Evolutionary conservation across 192 early-diverging fungal genomes (phyloP).

Genomic region (Podila verticillata): DNA sequence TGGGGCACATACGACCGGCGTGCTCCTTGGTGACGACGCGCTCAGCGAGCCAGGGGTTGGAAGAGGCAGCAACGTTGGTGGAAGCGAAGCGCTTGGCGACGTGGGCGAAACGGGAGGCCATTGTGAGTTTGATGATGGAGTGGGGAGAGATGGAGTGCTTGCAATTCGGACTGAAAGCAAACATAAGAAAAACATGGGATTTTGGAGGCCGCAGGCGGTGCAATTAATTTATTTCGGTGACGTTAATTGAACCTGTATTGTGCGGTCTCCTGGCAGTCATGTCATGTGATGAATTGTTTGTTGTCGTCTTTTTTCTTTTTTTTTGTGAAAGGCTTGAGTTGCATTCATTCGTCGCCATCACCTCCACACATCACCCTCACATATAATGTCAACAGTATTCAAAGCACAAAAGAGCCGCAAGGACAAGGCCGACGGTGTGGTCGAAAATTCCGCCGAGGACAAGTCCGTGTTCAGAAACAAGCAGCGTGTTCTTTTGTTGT

Average conservation of each 20-base stretch:
- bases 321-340: neutral
- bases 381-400: constrained; percentile 43
- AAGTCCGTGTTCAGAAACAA: constrained; percentile 78
- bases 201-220: neutral
- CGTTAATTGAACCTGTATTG: neutral
- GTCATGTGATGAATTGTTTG: neutral
- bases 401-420: constrained; percentile 40
- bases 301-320: constrained; percentile 14
- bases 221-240: neutral
- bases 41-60: constrained; percentile 52
- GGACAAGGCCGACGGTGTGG: constrained; percentile 42
- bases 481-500: constrained; percentile 88
- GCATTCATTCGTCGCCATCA: constrained; percentile 3
- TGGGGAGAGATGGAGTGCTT: neutral
- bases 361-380: neutral
- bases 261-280: neutral
- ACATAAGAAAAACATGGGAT: neutral
- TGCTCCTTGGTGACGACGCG: constrained; percentile 47
- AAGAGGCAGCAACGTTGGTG: constrained; percentile 13
- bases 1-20: constrained; percentile 41
- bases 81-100: constrained; percentile 51
- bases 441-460: constrained; percentile 40
- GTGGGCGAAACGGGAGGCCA: constrained; percentile 47
- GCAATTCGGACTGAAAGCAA: neutral
- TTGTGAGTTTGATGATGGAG: constrained; percentile 6